Conservation (phyloP, 192 early-diverging fungal species). For the Allomyces arbusculus region DNA sequence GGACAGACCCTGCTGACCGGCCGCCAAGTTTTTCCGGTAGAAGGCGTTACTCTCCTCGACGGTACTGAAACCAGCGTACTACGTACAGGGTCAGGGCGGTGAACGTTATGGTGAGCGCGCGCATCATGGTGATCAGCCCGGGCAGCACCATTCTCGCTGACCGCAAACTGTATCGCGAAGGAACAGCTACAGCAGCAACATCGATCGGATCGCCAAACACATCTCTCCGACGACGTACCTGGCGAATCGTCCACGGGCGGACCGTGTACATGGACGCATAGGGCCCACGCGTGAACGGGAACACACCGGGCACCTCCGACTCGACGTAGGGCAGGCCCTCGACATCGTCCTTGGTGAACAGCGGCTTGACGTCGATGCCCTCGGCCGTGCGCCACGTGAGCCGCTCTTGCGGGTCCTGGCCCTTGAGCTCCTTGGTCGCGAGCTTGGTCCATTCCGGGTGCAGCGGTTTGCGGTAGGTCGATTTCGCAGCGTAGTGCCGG, state of each 20-base stretch:
- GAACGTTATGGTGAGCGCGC: too few relatives aligned
- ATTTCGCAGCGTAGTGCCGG: not conserved
- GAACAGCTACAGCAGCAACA: too few relatives aligned
- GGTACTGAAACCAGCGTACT: conserved; percentile 82
- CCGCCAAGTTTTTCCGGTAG: conserved; percentile 69
- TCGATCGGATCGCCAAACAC: too few relatives aligned
- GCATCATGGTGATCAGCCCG: too few relatives aligned
- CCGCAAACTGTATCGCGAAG: too few relatives aligned
- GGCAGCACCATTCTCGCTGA: too few relatives aligned
- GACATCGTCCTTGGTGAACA: conserved; percentile 60
- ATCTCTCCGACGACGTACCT: conserved; percentile 16
- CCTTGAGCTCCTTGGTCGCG: conserved; percentile 68
- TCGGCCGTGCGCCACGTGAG: conserved; percentile 69
- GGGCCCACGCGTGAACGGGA: conserved; percentile 69
- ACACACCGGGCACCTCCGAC: conserved; percentile 61
- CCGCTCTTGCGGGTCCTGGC: conserved; percentile 48
- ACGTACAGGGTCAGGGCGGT: not conserved
- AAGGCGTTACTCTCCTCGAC: conserved; percentile 80
- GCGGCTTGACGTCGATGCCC: conserved; percentile 63
- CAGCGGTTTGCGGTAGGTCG: conserved; percentile 19
- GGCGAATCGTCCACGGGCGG: conserved; percentile 70
- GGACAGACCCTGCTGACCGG: conserved; percentile 68
- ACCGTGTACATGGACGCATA: conserved; percentile 70
- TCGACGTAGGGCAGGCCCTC: conserved; percentile 13
- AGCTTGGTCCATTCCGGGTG: conserved; percentile 49